These are phyloP conservation scores for Neonectria coccinea DNA, from an alignment of 2,329 filamentous ascomycete genomes.

Conservation along the genomic window DNA sequence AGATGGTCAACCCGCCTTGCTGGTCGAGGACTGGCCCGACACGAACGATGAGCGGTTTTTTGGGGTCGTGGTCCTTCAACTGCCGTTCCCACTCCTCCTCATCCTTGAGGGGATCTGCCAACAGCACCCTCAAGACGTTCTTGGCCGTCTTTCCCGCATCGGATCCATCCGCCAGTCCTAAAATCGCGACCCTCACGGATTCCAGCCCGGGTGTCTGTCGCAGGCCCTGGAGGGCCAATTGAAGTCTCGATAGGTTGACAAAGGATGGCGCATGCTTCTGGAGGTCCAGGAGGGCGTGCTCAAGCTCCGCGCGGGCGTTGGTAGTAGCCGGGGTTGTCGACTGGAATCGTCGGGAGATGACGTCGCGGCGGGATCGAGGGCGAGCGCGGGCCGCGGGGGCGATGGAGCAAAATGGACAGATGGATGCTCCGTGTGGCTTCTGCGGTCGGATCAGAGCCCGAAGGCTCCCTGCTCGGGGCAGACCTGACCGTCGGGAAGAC, in stretches of 20 bases:
- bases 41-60: conserved; percentile 72
- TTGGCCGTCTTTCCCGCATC: conserved; percentile 64
- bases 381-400: conserved; percentile 37
- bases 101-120: conserved; percentile 76
- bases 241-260: conserved; percentile 76
- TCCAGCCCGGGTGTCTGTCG: conserved; percentile 68
- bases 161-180: conserved; percentile 58
- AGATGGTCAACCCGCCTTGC: conserved; percentile 45
- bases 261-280: conserved; percentile 70
- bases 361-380: conserved; percentile 39
- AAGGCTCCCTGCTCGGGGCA: conserved; percentile 45
- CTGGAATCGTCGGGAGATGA: conserved; percentile 45
- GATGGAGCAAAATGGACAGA: conserved; percentile 50
- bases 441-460: conserved; percentile 40
- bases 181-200: conserved; percentile 68
- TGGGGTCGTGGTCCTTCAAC: conserved; percentile 63
- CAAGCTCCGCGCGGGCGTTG: conserved; percentile 64
- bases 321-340: conserved; percentile 42
- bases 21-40: conserved; percentile 53
- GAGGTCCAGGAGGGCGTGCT: conserved; percentile 69
- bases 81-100: conserved; percentile 75
- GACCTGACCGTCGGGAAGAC: conserved; percentile 48
- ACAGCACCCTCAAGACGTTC: conserved; percentile 74
- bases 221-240: conserved; percentile 76
- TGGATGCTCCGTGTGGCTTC: conserved; percentile 32